These are phyloP conservation scores for Phytophthora kernoviae DNA, from an alignment of 352 stramenopile species.

Conservation along the genomic window DNA sequence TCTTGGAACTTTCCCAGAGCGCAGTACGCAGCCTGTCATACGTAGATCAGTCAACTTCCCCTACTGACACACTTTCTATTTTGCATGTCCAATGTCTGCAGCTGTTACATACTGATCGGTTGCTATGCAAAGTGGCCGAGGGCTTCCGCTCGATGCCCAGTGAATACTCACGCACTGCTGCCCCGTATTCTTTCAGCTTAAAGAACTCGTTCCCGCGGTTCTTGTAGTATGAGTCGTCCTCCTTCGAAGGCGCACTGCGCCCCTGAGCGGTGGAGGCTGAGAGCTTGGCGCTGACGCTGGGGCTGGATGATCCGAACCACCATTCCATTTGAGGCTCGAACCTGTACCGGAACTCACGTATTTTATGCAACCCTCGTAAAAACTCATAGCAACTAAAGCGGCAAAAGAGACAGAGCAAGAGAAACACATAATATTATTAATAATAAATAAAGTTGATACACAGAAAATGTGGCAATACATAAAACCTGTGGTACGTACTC, in stretches of 20 bases:
- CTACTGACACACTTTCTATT: too few species aligned
- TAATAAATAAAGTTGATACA: too few species aligned
- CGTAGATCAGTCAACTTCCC: background rate
- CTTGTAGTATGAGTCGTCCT: conserved; percentile 76
- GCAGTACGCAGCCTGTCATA: conserved; percentile 59
- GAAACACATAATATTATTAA: too few species aligned
- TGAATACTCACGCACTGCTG: conserved; percentile 66
- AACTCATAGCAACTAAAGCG: too few species aligned
- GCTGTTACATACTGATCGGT: conserved; percentile 51
- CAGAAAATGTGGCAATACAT: too few species aligned
- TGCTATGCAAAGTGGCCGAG: conserved; percentile 78
- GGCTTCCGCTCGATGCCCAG: conserved; percentile 53
- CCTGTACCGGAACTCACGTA: too few species aligned
- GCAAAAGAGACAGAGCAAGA: too few species aligned
- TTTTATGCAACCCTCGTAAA: too few species aligned
- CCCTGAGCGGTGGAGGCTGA: conserved; percentile 62
- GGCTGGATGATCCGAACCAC: conserved; percentile 47
- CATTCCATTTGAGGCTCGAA: conserved; percentile 82
- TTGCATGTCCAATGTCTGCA: background rate
- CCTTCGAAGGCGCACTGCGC: conserved; percentile 61
- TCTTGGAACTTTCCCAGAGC: conserved; percentile 55
- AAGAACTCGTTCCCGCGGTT: conserved; percentile 72
- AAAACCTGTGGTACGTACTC: too few species aligned
- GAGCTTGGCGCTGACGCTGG: conserved; percentile 43
- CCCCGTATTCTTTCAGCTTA: conserved; percentile 56